phyloP scores from a whole-genome alignment of 306 rosid species.

The Astragalus membranaceus region DNA sequence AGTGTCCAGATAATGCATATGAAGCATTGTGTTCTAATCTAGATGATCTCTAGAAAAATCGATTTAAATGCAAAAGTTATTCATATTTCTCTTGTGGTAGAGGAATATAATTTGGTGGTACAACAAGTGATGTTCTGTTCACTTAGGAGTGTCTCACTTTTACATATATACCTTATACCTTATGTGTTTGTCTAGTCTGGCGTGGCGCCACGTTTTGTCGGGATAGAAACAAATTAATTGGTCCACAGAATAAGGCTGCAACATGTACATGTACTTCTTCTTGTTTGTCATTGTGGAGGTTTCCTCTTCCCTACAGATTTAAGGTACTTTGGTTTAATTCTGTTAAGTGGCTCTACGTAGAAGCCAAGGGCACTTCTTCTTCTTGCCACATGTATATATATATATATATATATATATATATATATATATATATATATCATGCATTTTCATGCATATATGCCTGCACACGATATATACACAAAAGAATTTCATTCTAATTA shows the following conservation, averaged over 20 bases:
- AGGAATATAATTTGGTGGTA: constrained; percentile 29
- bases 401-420: no score
- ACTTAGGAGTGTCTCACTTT: neutral
- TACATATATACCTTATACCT: neutral
- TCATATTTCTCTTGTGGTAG: constrained; percentile 14
- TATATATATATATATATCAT: no score
- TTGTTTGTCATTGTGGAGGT: neutral
- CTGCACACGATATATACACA: no score
- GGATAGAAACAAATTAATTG: constrained; percentile 7
- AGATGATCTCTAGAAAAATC: constrained; percentile 15
- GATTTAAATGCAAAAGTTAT: constrained; percentile 28
- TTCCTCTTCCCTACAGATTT: constrained; percentile 11
- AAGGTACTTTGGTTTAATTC: neutral
- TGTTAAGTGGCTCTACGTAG: constrained; percentile 26
- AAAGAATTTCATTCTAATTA: no score
- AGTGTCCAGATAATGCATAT: constrained; percentile 26
- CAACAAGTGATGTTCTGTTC: constrained; percentile 5
- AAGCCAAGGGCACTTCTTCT: constrained; percentile 33
- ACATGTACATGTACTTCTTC: neutral
- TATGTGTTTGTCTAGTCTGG: constrained; percentile 3
- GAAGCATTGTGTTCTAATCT: neutral
- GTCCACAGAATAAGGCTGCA: neutral
- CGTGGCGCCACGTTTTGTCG: constrained; percentile 36
- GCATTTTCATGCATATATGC: no score
- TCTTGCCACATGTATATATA: neutral